Conservation (phyloP, 2,329 filamentous ascomycete species). For the Aspergillus tubingensis region DNA sequence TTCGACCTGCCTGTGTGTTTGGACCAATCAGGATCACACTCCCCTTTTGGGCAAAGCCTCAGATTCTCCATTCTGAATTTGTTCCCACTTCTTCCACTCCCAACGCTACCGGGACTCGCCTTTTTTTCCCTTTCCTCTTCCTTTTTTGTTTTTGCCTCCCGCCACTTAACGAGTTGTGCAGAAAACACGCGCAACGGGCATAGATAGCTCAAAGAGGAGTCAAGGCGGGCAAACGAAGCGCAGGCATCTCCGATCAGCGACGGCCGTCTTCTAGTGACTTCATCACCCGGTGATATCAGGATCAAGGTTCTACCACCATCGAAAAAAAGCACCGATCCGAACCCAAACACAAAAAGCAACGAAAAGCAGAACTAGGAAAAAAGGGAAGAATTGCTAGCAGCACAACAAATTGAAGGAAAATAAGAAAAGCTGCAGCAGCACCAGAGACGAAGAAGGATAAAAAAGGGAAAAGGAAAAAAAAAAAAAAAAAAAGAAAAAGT, state of each 20-base stretch:
- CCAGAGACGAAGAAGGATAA: background rate
- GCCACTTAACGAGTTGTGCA: constrained; percentile 13
- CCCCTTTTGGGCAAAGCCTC: constrained; percentile 20
- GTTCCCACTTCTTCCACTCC: constrained; percentile 13
- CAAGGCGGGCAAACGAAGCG: constrained; percentile 5
- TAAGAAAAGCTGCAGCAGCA: background rate
- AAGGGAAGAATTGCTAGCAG: background rate
- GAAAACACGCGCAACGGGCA: background rate
- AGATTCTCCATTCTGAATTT: constrained; percentile 15
- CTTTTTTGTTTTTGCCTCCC: constrained; percentile 10
- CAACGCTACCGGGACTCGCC: constrained; percentile 9
- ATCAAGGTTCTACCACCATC: background rate
- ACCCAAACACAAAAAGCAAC: constrained; percentile 3
- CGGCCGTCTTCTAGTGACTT: constrained; percentile 1
- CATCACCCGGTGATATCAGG: background rate
- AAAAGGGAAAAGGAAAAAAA: constrained; percentile 3
- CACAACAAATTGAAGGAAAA: background rate
- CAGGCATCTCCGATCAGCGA: background rate
- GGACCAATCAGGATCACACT: constrained; percentile 13
- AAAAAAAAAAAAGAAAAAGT: constrained; percentile 7
- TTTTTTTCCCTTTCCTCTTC: background rate
- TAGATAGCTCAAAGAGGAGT: background rate
- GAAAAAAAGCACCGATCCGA: background rate
- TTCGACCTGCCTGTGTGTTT: constrained; percentile 3
- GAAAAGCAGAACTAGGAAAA: background rate